phyloP scores from a whole-genome alignment of 768 basidiomycete species.

The Rhizopogon roseolus region DNA sequence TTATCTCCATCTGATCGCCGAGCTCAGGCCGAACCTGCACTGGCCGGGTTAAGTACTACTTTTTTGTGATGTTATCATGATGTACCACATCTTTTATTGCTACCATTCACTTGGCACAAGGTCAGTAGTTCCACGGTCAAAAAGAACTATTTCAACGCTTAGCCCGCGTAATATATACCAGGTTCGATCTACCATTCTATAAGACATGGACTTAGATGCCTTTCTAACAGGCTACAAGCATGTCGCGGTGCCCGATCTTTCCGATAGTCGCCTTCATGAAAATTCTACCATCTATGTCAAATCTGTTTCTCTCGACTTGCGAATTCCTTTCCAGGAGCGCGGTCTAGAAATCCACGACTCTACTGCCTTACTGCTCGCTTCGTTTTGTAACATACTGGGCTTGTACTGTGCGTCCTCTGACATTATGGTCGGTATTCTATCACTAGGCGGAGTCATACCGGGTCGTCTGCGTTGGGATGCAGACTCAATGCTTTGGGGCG shows the following conservation, averaged over 20 bases:
- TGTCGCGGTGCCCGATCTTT: slow-evolving; percentile 16
- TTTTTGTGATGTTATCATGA: too few relatives aligned
- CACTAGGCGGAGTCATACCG: slow-evolving; percentile 1
- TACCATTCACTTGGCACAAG: too few relatives aligned
- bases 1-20: too few relatives aligned
- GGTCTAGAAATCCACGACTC: slow-evolving; percentile 2
- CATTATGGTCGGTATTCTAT: slow-evolving; percentile 13
- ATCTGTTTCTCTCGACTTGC: background rate
- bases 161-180: too few relatives aligned
- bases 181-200: background rate
- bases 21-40: too few relatives aligned
- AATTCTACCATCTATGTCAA: background rate
- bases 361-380: slow-evolving; percentile 12
- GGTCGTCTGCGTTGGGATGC: slow-evolving; percentile 15
- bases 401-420: slow-evolving; percentile 16
- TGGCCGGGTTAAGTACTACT: too few relatives aligned
- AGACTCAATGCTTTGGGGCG: slow-evolving; percentile 9
- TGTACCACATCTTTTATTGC: too few relatives aligned
- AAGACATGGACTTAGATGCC: background rate
- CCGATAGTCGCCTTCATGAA: slow-evolving; percentile 7
- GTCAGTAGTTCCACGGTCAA: too few relatives aligned
- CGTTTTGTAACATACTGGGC: slow-evolving; percentile 17
- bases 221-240: slow-evolving; percentile 4
- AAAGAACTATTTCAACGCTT: too few relatives aligned
- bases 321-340: background rate